Evolutionary conservation across 345 rosid species (phyloP).

Genomic region (Bruguiera gymnorhiza): DNA sequence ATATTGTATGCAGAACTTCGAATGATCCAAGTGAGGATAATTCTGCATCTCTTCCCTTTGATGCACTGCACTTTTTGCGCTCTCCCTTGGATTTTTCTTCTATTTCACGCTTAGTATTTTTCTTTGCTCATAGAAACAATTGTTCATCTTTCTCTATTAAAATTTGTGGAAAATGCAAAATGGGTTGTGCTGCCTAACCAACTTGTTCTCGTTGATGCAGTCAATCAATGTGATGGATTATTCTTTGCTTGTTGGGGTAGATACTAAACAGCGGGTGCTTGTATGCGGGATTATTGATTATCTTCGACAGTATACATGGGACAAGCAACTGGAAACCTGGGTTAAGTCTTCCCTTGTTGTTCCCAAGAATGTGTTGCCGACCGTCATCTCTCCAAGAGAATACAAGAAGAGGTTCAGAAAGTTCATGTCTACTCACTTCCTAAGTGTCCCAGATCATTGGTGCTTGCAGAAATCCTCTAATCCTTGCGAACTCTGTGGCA

Average conservation of each 20-base stretch:
- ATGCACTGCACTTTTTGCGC: too few relatives aligned
- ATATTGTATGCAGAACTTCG: too few relatives aligned
- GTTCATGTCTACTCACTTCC: conserved; percentile 77
- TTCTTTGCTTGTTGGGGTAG: conserved; percentile 89
- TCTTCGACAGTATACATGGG: conserved; percentile 96
- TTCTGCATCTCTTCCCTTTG: too few relatives aligned
- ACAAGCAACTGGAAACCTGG: conserved; percentile 96
- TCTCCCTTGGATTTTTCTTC: too few relatives aligned
- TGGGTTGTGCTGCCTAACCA: not conserved
- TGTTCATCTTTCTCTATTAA: too few relatives aligned
- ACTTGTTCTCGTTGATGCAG: conserved; percentile 38
- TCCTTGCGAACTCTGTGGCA: conserved; percentile 41
- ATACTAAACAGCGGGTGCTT: conserved; percentile 54
- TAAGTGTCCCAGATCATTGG: conserved; percentile 90
- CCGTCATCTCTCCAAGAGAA: conserved; percentile 89
- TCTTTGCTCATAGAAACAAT: too few relatives aligned
- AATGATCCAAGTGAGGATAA: too few relatives aligned
- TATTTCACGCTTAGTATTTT: too few relatives aligned
- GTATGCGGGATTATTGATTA: conserved; percentile 97
- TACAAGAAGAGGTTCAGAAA: conserved; percentile 93
- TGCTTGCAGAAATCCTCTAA: conserved; percentile 44
- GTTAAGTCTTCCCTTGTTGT: conserved; percentile 56
- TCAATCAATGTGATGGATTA: conserved; percentile 94
- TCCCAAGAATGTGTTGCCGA: conserved; percentile 75
- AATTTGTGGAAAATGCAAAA: too few relatives aligned